Base-by-base conservation (phyloP, 2,329 filamentous ascomycete species). In the Alternaria dauci region DNA sequence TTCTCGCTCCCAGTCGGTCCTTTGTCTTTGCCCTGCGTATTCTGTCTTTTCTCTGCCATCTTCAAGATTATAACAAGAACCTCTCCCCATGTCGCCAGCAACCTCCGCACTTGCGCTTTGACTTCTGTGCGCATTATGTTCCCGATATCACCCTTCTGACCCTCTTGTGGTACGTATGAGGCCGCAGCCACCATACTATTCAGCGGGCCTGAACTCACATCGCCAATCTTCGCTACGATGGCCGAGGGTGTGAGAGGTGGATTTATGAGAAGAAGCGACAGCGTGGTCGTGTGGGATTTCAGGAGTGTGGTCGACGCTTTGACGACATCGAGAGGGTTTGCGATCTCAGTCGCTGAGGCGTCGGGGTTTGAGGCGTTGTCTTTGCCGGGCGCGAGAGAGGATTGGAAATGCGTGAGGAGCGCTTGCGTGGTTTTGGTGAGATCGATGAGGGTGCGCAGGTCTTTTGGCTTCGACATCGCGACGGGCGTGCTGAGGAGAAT, bases 221-320 rank as follows among this genome's bases (percentile, higher is more conserved):
- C 88, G 34, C 87, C 84, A 5, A 97, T 81, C 14, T 96, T 88
- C 25, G 85, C 88, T 9, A 80, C 81, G 34, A 96, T 84, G 5
- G 92, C 94, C 1, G 89, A 88, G 0, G 92, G 89, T 0, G 93
- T 95, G 68, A 96, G 96, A 0, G 94, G 94, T 18, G 92, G 86
- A 72, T 92, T 97, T 72, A 96, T 91, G 1, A 95, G 87, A 12
- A 98, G 86, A 1, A 97, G 88, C 0, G 92, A 94, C 26, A 97
- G 84, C 65, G 96, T 97, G 6, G 93, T 97, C 2, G 89, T 87
- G 74, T 97, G 93, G 0, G 93, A 92, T 75, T 88, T 89, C 60
- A 97, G 87, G 5, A 96, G 84, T 26, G 85, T 86, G 0, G 92
- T 87, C 0, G 91, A 86, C 70, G 94, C 90, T 69, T 87, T 86